These are phyloP conservation scores for Penicillium goetzii DNA, from an alignment of 495 filamentous ascomycete species.

Conservation along the genomic window DNA sequence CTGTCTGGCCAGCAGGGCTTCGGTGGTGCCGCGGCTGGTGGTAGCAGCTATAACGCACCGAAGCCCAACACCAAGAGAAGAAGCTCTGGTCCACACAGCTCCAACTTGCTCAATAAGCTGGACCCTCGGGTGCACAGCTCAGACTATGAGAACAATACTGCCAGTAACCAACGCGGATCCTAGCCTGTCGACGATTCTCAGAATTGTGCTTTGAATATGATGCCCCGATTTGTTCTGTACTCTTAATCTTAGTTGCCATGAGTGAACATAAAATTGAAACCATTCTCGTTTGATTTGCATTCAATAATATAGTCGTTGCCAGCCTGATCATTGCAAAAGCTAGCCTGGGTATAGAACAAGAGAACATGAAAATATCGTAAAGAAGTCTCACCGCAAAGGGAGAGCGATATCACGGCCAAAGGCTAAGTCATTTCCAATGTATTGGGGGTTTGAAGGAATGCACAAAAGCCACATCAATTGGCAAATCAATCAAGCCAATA, in stretches of 20 bases:
- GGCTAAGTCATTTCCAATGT: not conserved
- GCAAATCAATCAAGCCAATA: not conserved
- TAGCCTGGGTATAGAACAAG: not conserved
- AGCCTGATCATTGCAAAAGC: not conserved
- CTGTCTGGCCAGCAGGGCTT: conserved; percentile 33
- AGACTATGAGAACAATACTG: conserved; percentile 17
- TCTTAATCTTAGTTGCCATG: not conserved
- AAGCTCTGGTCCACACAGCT: conserved; percentile 38
- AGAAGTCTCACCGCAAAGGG: not conserved
- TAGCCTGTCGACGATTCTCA: not conserved
- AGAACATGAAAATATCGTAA: not conserved
- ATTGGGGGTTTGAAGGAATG: no score
- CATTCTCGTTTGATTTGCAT: not conserved
- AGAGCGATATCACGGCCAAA: not conserved
- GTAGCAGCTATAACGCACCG: conserved; percentile 35
- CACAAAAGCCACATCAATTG: not conserved
- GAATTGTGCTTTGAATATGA: not conserved
- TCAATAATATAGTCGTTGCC: not conserved
- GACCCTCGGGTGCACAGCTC: conserved; percentile 40
- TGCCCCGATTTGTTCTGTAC: not conserved
- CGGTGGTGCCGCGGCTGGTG: conserved; percentile 35
- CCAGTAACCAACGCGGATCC: conserved; percentile 18
- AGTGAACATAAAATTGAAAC: not conserved
- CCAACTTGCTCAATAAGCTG: conserved; percentile 55
- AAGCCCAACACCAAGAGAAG: conserved; percentile 26